A percentile compares a stretch with the other conserved stretches of the same genome.
phyloP scores from a whole-genome alignment of 768 basidiomycete species.

The Podaxis sp. region DNA sequence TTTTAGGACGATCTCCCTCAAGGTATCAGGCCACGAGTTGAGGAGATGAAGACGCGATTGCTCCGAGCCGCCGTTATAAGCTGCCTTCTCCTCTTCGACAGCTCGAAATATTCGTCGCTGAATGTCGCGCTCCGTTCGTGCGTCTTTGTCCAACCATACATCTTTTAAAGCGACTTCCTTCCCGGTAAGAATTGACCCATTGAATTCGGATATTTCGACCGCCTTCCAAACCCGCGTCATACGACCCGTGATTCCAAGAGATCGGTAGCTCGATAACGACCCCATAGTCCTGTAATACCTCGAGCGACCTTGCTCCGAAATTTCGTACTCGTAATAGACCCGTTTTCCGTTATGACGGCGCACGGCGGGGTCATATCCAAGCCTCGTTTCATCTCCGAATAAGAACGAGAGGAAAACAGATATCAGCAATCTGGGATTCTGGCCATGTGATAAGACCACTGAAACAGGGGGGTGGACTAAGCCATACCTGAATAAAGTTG shows the following conservation, averaged over 20 bases:
- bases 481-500: neutral
- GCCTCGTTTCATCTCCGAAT: neutral
- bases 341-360: neutral
- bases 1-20: neutral
- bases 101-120: constrained; percentile 15
- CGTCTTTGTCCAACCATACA: constrained; percentile 19
- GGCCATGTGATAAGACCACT: neutral
- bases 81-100: neutral
- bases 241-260: constrained; percentile 6
- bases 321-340: neutral
- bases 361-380: neutral
- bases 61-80: neutral
- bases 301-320: neutral
- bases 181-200: constrained; percentile 1
- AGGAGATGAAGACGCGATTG: neutral
- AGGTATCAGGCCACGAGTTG: neutral
- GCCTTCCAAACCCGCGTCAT: constrained; percentile 10
- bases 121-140: constrained; percentile 16
- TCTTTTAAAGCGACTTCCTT: constrained; percentile 18
- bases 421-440: neutral
- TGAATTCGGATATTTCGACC: neutral
- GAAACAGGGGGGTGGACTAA: neutral
- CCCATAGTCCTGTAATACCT: neutral
- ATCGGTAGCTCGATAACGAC: neutral
- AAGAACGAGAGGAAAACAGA: constrained; percentile 2